Percentiles rank a stretch among this genome's conserved stretches.
Evolutionary conservation across 78 protist species (phyloP).

Genomic region (Speleostelium caveatum): DNA sequence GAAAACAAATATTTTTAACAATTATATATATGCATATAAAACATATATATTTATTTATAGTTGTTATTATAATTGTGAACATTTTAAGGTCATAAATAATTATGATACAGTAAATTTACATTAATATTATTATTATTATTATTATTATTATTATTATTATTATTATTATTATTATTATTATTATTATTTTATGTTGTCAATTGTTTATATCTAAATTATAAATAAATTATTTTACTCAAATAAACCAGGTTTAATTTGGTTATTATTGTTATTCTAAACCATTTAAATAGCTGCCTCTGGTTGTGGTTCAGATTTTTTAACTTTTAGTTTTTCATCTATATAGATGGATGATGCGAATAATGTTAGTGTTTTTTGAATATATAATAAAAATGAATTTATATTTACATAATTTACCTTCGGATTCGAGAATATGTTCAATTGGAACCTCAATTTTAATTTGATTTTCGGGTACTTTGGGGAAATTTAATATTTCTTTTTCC

Average conservation of each 20-base stretch:
- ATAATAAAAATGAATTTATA: not conserved
- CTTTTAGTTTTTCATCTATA: conserved; percentile 1
- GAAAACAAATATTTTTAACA: too few relatives aligned
- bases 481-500: conserved; percentile 43
- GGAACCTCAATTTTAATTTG: conserved; percentile 36
- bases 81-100: too few relatives aligned
- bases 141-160: too few relatives aligned
- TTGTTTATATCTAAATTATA: not conserved
- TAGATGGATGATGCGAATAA: not conserved
- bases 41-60: too few relatives aligned
- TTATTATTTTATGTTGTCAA: not conserved
- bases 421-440: conserved; percentile 44
- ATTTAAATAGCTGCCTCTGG: not conserved
- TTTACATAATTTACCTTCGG: conserved; percentile 31
- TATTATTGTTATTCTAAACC: not conserved
- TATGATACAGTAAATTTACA: too few relatives aligned
- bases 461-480: conserved; percentile 57
- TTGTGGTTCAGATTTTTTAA: not conserved
- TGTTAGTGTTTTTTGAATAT: not conserved
- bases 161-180: not conserved
- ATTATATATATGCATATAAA: too few relatives aligned
- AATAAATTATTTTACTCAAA: too few relatives aligned
- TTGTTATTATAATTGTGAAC: too few relatives aligned
- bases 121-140: too few relatives aligned
- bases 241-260: not conserved